phyloP scores from a whole-genome alignment of 176 grass and related monocot genomes.

The Cocos nucifera region DNA sequence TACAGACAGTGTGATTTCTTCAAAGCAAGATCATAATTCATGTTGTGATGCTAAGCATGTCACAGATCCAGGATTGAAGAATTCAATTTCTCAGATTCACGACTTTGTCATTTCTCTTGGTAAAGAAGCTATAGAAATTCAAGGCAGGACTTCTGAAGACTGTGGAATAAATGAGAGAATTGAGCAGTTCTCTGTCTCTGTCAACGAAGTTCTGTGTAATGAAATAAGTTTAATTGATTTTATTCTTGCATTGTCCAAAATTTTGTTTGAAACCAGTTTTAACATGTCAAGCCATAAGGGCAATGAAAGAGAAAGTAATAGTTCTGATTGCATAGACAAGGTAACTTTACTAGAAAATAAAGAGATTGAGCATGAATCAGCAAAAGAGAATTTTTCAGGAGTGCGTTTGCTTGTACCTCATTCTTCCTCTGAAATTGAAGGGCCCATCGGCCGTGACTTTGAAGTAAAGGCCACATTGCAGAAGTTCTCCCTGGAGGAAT shows the following conservation, averaged over 20 bases:
- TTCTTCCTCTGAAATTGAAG: conserved; percentile 18
- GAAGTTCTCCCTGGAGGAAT: conserved; percentile 1
- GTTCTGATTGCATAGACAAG: conserved; percentile 15
- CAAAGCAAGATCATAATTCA: conserved; percentile 28
- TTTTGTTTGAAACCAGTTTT: conserved; percentile 65
- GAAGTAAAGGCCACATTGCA: background rate
- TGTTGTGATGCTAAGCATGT: conserved; percentile 25
- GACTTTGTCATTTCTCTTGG: conserved; percentile 70
- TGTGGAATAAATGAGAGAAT: conserved; percentile 49
- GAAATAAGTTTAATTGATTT: conserved; percentile 45
- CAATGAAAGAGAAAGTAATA: conserved; percentile 69
- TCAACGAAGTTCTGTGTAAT: conserved; percentile 52
- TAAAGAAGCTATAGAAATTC: conserved; percentile 50
- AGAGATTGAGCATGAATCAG: conserved; percentile 3
- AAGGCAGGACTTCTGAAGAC: conserved; percentile 45
- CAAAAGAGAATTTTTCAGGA: conserved; percentile 9
- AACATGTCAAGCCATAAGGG: conserved; percentile 30
- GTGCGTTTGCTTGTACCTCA: background rate
- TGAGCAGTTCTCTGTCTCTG: conserved; percentile 48
- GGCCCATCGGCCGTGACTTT: conserved; percentile 3
- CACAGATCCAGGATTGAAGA: conserved; percentile 54
- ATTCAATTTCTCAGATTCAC: conserved; percentile 66
- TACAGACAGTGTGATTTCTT: conserved; percentile 23
- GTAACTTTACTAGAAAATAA: conserved; percentile 19
- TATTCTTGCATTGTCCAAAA: conserved; percentile 41